Evolutionary conservation across 306 rosid genomes (phyloP), one percentile per base, ranked within the genome.

Genomic region (Lathyrus oleraceus): DNA sequence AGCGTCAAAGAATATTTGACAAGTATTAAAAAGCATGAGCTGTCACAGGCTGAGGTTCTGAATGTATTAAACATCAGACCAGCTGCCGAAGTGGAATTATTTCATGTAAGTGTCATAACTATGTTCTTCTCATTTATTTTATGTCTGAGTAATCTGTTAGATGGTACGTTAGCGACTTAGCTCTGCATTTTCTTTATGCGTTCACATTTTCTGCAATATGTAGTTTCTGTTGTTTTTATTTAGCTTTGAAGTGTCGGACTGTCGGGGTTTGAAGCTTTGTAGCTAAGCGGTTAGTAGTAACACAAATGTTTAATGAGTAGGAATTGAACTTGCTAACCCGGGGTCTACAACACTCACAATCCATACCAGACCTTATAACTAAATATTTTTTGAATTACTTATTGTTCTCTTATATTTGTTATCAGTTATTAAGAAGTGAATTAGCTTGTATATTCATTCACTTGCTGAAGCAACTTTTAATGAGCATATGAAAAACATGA

Each of bases 31-130:
- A 69, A 20, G 27, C 83, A 72, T 73, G 85, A 83, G 62, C 87
- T 93, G 27, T 89, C 91, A 11, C 81, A 88, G 81, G 88, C 91
- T 49, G 95, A 85, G 83, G 28, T 93, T 73, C 84, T 93, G 59
- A 93, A 93, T 69, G 79, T 93, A 65, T 11, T 90, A 62, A 86
- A 93, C 81, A 56, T 60, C 17, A 84, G 91, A 74, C 91, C 97
- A 11, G 47, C 81, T 57, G 17, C 77, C 13, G 51, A 48, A 0
- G 93, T 87, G 61, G 93, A 74, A 75, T 27, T 85, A 47, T 86
- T 19, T 59, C 75, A 87, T 19, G 96, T 90, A 73, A 79, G 72
- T 35, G 25, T 64, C 16, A 40, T 47, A 61, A 64, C 35, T 30
- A 42, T 30, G 32, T 9, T 32, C 43, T 60, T 67, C 35, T 1